Evolutionary conservation across 2,329 filamentous ascomycete species (phyloP).

Genomic region (Pseudogymnoascus sp.): DNA sequence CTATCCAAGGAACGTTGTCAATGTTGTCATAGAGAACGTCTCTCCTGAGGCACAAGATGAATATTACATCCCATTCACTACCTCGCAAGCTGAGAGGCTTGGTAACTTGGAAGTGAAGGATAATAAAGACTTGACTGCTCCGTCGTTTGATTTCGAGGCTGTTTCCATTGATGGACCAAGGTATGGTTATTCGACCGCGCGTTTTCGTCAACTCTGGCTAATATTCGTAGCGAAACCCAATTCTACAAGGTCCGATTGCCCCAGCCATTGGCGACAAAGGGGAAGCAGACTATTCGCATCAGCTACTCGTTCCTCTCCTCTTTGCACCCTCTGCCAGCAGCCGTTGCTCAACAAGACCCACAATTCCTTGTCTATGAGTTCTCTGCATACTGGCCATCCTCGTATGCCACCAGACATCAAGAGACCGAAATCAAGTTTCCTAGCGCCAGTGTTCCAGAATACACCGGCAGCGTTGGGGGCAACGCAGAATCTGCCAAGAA

Average conservation of each 20-base stretch:
- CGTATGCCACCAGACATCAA: constrained; percentile 82
- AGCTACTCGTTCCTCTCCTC: constrained; percentile 73
- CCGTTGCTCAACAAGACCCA: constrained; percentile 74
- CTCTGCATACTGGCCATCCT: constrained; percentile 75
- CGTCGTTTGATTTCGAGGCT: constrained; percentile 60
- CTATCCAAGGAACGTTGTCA: constrained; percentile 83
- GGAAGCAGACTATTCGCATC: constrained; percentile 80
- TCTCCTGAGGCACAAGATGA: constrained; percentile 71
- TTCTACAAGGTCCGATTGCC: constrained; percentile 82
- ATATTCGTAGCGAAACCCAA: constrained; percentile 53
- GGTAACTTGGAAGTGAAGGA: constrained; percentile 88
- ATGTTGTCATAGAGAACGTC: constrained; percentile 88
- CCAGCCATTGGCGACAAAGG: constrained; percentile 63
- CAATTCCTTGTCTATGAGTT: constrained; percentile 84
- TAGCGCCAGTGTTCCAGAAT: constrained; percentile 71
- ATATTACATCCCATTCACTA: constrained; percentile 85
- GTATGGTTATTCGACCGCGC: constrained; percentile 29
- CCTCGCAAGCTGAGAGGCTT: constrained; percentile 65
- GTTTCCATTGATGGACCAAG: constrained; percentile 58
- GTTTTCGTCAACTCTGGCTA: constrained; percentile 20
- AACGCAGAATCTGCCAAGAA: constrained; percentile 58
- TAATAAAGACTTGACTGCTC: constrained; percentile 67
- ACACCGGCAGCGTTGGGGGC: constrained; percentile 65
- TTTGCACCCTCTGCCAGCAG: constrained; percentile 71
- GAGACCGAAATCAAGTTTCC: constrained; percentile 95